Conservation (phyloP, 257 asterid species). For the Solanum dulcamara region DNA sequence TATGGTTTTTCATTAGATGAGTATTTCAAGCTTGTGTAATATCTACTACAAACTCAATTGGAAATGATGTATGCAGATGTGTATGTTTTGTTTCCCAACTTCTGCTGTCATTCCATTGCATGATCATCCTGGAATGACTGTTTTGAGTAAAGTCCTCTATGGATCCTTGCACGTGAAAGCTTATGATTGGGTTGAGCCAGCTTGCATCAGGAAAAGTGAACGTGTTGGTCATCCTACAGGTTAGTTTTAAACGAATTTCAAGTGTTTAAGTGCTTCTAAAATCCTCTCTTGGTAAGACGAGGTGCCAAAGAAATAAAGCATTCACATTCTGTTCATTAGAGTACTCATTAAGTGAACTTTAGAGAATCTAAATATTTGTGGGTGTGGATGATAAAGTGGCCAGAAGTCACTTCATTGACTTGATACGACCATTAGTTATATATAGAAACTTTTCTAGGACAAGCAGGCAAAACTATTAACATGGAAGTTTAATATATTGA, state of each 20-base stretch:
- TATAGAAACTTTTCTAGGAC: neutral
- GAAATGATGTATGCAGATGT: slow-evolving; percentile 63
- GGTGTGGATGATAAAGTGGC: neutral
- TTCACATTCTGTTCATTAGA: neutral
- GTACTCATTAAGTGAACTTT: neutral
- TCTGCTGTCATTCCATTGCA: slow-evolving; percentile 95
- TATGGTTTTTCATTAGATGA: neutral
- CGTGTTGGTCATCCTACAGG: slow-evolving; percentile 54
- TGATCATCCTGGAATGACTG: slow-evolving; percentile 95
- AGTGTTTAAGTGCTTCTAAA: neutral
- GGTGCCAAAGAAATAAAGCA: neutral
- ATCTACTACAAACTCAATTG: neutral
- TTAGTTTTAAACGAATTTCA: slow-evolving; percentile 11
- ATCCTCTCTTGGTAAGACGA: neutral
- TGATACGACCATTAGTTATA: neutral
- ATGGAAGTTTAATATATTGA: neutral
- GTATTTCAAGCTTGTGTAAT: slow-evolving; percentile 7
- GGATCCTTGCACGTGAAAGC: slow-evolving; percentile 94
- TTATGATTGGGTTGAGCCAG: slow-evolving; percentile 96
- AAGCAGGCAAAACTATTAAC: neutral
- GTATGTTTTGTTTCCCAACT: slow-evolving; percentile 88
- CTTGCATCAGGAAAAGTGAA: slow-evolving; percentile 34
- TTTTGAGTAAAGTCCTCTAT: slow-evolving; percentile 81
- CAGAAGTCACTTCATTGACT: neutral
- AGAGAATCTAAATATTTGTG: neutral